phyloP scores from a whole-genome alignment of 1,284 basidiomycete genomes.

The Butyriboletus appendiculatus region DNA sequence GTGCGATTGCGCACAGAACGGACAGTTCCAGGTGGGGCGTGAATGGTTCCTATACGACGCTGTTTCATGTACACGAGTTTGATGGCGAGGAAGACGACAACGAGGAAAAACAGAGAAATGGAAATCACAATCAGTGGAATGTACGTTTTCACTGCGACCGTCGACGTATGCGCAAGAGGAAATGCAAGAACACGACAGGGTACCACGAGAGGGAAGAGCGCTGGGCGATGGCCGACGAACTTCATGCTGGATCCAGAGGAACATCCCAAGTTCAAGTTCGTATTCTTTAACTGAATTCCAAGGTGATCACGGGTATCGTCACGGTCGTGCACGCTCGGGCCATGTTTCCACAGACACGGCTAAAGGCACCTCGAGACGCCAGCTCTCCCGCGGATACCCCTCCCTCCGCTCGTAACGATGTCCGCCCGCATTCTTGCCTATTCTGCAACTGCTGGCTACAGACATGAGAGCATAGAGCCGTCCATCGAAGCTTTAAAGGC shows the following conservation, averaged over 20 bases:
- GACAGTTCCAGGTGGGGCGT: constrained; percentile 7
- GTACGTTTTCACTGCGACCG: constrained; percentile 5
- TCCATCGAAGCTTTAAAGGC: constrained; percentile 54
- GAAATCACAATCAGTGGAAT: constrained; percentile 17
- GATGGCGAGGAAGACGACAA: constrained; percentile 19
- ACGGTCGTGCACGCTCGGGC: background rate
- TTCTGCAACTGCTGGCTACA: constrained; percentile 47
- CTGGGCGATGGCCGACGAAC: background rate
- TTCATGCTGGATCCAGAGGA: constrained; percentile 7
- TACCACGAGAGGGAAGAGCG: constrained; percentile 1
- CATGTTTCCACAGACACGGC: background rate
- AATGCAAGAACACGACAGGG: constrained; percentile 12
- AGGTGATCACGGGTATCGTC: background rate
- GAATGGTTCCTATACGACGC: constrained; percentile 30
- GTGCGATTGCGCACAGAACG: background rate
- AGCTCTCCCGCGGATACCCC: background rate
- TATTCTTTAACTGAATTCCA: constrained; percentile 20
- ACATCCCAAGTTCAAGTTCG: constrained; percentile 12
- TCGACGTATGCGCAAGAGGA: constrained; percentile 14
- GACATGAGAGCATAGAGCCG: constrained; percentile 68
- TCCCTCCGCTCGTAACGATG: constrained; percentile 12
- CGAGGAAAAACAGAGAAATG: constrained; percentile 19
- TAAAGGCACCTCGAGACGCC: background rate
- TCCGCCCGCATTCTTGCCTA: constrained; percentile 42
- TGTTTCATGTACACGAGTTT: constrained; percentile 31